A percentile compares a stretch with the other conserved stretches of the same genome.
phyloP scores from a whole-genome alignment of 495 filamentous ascomycete species.

The Lasiosphaeria hispida region DNA sequence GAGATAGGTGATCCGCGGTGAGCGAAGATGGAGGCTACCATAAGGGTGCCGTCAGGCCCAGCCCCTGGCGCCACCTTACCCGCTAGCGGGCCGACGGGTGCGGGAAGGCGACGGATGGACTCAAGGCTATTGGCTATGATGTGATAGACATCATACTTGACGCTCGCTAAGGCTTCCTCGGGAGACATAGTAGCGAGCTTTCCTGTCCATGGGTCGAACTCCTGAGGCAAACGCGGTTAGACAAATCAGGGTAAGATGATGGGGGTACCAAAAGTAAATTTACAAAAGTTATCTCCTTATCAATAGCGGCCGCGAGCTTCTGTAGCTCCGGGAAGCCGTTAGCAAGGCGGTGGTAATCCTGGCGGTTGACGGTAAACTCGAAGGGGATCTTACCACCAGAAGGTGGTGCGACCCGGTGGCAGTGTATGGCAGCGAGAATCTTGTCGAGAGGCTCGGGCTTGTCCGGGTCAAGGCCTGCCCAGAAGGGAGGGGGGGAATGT shows the following conservation, averaged over 20 bases:
- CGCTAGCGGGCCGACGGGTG: constrained; percentile 7
- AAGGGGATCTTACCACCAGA: neutral
- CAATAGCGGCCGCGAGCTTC: neutral
- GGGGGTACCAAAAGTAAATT: neutral
- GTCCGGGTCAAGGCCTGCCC: constrained; percentile 13
- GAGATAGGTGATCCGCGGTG: neutral
- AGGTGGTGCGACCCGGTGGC: constrained; percentile 4
- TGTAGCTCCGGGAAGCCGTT: constrained; percentile 12
- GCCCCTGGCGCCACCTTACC: neutral
- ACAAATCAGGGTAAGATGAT: neutral
- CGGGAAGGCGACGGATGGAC: neutral
- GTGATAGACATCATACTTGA: neutral
- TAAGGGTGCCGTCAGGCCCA: neutral
- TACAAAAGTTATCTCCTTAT: constrained; percentile 6
- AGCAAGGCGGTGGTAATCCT: constrained; percentile 6
- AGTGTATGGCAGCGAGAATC: constrained; percentile 9
- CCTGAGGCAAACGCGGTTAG: constrained; percentile 7
- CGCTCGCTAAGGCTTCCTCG: neutral
- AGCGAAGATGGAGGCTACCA: neutral
- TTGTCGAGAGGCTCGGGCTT: constrained; percentile 11
- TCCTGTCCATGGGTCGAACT: constrained; percentile 6
- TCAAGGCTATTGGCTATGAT: neutral
- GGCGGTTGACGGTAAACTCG: constrained; percentile 5
- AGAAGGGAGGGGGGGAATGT: constrained; percentile 8
- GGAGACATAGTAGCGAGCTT: constrained; percentile 5